Evolutionary conservation across 805 yeast species (phyloP).

Genomic region (Maudiozyma saulgeensis): DNA sequence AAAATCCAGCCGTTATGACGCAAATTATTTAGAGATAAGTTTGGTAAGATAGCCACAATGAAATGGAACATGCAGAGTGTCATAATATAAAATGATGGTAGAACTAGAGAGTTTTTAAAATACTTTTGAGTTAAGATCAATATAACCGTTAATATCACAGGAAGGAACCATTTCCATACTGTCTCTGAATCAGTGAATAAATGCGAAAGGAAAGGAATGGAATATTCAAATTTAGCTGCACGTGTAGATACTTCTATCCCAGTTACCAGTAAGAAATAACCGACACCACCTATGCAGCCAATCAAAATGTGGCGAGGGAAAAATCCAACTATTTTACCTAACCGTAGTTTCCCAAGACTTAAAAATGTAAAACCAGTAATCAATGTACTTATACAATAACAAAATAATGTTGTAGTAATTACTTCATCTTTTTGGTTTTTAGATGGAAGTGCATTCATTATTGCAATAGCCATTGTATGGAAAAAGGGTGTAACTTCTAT

Average conservation of each 20-base stretch:
- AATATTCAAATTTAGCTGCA: slow-evolving; percentile 60
- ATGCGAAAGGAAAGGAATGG: slow-evolving; percentile 42
- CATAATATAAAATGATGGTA: slow-evolving; percentile 70
- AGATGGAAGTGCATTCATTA: slow-evolving; percentile 34
- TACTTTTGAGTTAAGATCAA: slow-evolving; percentile 54
- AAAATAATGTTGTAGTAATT: slow-evolving; percentile 75
- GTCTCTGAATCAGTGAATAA: slow-evolving; percentile 30
- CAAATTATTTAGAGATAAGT: slow-evolving; percentile 49
- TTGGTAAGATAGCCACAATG: slow-evolving; percentile 54
- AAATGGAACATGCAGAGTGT: slow-evolving; percentile 65
- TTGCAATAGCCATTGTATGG: slow-evolving; percentile 82
- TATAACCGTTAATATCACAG: slow-evolving; percentile 51
- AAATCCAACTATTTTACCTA: slow-evolving; percentile 86
- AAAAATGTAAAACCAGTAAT: slow-evolving; percentile 81
- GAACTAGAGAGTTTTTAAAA: slow-evolving; percentile 58
- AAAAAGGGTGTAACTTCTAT: slow-evolving; percentile 98
- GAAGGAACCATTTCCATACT: slow-evolving; percentile 61
- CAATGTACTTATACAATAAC: slow-evolving; percentile 75
- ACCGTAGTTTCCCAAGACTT: slow-evolving; percentile 60
- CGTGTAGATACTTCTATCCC: slow-evolving; percentile 89
- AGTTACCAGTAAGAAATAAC: slow-evolving; percentile 81
- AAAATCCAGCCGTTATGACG: slow-evolving; percentile 83
- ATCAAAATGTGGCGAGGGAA: slow-evolving; percentile 93
- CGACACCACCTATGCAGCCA: slow-evolving; percentile 98
- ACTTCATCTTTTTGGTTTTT: slow-evolving; percentile 53